A percentile compares a stretch with the other conserved stretches of the same genome.
These are phyloP conservation scores for Cryptococcus sp. DNA, from an alignment of 1,284 basidiomycete genomes.

Conservation along the genomic window DNA sequence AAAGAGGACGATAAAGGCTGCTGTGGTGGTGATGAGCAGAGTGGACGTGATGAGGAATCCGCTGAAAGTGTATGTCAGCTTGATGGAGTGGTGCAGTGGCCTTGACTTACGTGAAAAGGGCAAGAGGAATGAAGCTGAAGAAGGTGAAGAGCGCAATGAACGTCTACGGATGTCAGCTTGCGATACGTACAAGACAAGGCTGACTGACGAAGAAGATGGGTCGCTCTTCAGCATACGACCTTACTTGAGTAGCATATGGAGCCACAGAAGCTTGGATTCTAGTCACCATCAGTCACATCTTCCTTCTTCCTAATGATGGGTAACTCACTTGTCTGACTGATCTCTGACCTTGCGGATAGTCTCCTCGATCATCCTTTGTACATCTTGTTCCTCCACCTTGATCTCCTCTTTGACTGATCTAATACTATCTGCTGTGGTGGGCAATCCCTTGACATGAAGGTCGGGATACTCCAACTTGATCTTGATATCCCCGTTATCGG, in stretches of 20 bases:
- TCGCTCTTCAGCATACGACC: slow-evolving; percentile 27
- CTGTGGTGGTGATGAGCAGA: slow-evolving; percentile 18
- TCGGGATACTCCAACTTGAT: slow-evolving; percentile 2
- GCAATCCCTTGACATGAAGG: not conserved
- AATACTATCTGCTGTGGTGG: too few relatives aligned
- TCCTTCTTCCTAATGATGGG: too few relatives aligned
- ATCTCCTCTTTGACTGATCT: not conserved
- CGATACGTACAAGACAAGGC: not conserved
- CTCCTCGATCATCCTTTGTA: slow-evolving; percentile 20
- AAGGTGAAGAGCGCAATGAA: slow-evolving; percentile 31
- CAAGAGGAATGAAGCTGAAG: slow-evolving; percentile 29
- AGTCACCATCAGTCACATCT: not conserved
- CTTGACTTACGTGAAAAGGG: slow-evolving; percentile 24
- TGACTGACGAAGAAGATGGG: slow-evolving; percentile 37
- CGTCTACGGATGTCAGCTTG: slow-evolving; percentile 20
- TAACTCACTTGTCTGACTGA: slow-evolving; percentile 30
- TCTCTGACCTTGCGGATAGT: slow-evolving; percentile 25
- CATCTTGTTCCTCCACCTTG: slow-evolving; percentile 1
- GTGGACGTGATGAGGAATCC: slow-evolving; percentile 21
- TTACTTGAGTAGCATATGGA: slow-evolving; percentile 28
- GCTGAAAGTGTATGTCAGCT: slow-evolving; percentile 9
- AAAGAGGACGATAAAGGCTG: slow-evolving; percentile 19
- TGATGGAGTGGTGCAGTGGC: not conserved
- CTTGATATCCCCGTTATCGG: not conserved
- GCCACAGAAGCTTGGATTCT: slow-evolving; percentile 29